Base-by-base conservation (phyloP, 1,139 yeast genomes). In the Hansenula sp. region DNA sequence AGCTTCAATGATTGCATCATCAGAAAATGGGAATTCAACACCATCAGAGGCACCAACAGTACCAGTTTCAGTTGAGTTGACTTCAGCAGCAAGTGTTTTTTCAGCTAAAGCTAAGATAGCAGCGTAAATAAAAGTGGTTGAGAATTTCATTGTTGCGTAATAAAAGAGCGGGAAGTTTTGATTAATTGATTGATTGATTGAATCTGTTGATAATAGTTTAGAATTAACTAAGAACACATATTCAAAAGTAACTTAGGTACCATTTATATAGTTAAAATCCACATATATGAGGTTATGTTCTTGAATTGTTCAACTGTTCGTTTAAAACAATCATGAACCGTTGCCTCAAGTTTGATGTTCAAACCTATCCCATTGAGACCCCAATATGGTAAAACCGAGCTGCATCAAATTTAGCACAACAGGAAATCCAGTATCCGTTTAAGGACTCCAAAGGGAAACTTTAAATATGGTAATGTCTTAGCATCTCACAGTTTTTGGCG, bases 1-100 rank as follows among this genome's bases (percentile, higher is more conserved):
- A 17, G 57, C 57, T 39, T 54, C 58, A 32, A 57, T 47, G 45
- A 57, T 50, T 19, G 61, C 59, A 42, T 47, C 55, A 10, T 52
- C 54, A 33, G 59, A 52, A 46, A 41, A 41, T 41, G 44, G 44
- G 33, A 41, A 37, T 27, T 41, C 43, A 40, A 40, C 36, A 34
- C 55, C 55, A 39, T 58, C 57, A 44, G 55, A 54, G 38, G 54
- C 54, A 31, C 48, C 55, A 38, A 47, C 53, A 6, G 55, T 46
- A 38, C 47, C 53, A 5, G 55, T 46, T 16, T 51, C 53, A 35
- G 40, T 48, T 28, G 43, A 43, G 25, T 50, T 45, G 17, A 44
- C 47, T 24, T 24, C 29, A 24, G 42, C 40, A 21, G 49, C 58
- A 17, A 44, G 21, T 34, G 46, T 43, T 17, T 46, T 30, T n/a